A percentile compares a stretch with the other conserved stretches of the same genome.
Conservation (phyloP, 441 rosid genomes). For the Populus hybrid region DNA sequence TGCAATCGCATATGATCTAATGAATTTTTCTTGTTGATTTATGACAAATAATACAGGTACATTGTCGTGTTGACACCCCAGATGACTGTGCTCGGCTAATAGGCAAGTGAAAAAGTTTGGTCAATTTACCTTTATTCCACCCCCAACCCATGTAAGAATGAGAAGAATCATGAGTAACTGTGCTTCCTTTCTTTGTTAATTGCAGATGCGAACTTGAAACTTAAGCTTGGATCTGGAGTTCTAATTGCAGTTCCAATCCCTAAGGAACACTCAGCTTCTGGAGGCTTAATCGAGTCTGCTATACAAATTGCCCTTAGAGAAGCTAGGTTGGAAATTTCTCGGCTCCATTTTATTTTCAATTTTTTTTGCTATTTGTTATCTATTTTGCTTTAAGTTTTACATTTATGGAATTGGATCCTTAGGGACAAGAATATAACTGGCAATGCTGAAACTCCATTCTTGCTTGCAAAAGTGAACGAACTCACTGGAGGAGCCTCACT, state of each 20-base stretch:
- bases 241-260: slow-evolving; percentile 73
- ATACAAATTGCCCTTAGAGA: slow-evolving; percentile 60
- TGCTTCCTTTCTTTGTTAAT: slow-evolving; percentile 6
- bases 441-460: slow-evolving; percentile 87
- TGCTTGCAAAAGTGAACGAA: slow-evolving; percentile 76
- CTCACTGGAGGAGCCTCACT: slow-evolving; percentile 85
- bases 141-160: neutral
- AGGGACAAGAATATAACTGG: slow-evolving; percentile 78
- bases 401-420: slow-evolving; percentile 17
- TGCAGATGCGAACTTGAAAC: slow-evolving; percentile 62
- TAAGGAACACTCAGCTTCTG: slow-evolving; percentile 60
- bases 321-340: slow-evolving; percentile 52
- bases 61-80: slow-evolving; percentile 68
- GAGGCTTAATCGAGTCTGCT: slow-evolving; percentile 65
- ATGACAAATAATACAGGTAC: slow-evolving; percentile 38
- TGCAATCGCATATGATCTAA: neutral
- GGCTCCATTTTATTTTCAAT: neutral
- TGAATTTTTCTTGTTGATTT: slow-evolving; percentile 4
- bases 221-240: slow-evolving; percentile 65
- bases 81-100: slow-evolving; percentile 57
- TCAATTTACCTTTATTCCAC: neutral
- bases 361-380: neutral
- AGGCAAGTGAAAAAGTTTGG: neutral
- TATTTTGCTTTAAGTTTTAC: neutral
- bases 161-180: neutral